phyloP scores from a whole-genome alignment of 1,284 basidiomycete species.

The Athelia psychrophila region DNA sequence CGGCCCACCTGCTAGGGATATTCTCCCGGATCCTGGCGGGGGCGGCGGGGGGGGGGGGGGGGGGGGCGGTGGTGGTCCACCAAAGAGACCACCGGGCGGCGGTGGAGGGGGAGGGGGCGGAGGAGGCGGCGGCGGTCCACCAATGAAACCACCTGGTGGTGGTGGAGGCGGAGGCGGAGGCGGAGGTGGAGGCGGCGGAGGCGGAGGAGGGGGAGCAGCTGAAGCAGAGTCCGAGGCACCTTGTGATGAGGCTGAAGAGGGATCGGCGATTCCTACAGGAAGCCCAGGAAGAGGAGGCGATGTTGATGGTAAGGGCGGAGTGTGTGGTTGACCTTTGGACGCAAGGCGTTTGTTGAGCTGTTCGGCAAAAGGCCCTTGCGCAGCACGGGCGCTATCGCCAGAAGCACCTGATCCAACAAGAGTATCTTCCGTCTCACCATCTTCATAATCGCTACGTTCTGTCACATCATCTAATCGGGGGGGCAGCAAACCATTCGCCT shows the following conservation, averaged over 20 bases:
- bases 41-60: conserved; percentile 36
- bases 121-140: conserved; percentile 26
- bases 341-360: conserved; percentile 56
- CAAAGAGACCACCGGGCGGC: conserved; percentile 27
- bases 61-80: conserved; percentile 26
- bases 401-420: conserved; percentile 50
- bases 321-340: conserved; percentile 33
- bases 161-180: conserved; percentile 32
- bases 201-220: not conserved
- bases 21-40: conserved; percentile 20
- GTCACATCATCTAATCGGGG: conserved; percentile 40
- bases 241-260: not conserved
- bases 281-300: conserved; percentile 31
- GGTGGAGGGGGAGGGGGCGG: conserved; percentile 34
- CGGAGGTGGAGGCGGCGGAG: conserved; percentile 18
- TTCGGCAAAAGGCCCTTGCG: conserved; percentile 53
- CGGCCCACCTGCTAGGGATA: conserved; percentile 7
- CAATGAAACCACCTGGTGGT: conserved; percentile 21
- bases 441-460: conserved; percentile 42
- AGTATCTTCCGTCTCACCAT: conserved; percentile 58
- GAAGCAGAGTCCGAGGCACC: not conserved
- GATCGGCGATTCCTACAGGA: conserved; percentile 7
- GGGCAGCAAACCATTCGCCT: conserved; percentile 38
- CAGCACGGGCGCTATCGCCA: conserved; percentile 29
- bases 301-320: conserved; percentile 11